phyloP scores from a whole-genome alignment of 148 eudicot species.

The Agrostemma githago region DNA sequence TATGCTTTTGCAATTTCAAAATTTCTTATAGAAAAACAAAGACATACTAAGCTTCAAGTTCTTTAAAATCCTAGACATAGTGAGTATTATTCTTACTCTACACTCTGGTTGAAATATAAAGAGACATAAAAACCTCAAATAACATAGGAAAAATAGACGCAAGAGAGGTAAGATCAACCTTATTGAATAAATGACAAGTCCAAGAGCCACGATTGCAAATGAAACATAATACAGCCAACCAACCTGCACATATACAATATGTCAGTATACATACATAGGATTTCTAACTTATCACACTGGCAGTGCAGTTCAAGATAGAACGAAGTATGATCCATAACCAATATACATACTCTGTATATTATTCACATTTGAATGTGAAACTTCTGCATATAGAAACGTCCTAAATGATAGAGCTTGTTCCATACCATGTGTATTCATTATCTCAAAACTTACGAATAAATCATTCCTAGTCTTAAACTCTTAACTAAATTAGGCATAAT shows the following conservation, averaged over 20 bases:
- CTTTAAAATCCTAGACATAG: too few relatives aligned
- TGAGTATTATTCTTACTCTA: too few relatives aligned
- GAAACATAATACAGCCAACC: slow-evolving; percentile 77
- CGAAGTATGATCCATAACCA: neutral
- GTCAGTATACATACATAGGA: neutral
- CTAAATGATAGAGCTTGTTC: neutral
- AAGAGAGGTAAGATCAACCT: slow-evolving; percentile 33
- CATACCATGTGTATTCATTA: too few relatives aligned
- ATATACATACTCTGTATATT: too few relatives aligned
- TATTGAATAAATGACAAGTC: slow-evolving; percentile 66
- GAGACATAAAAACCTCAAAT: neutral
- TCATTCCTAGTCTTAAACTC: too few relatives aligned
- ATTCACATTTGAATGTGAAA: neutral
- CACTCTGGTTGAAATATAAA: neutral
- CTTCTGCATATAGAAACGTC: neutral
- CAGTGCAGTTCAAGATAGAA: neutral
- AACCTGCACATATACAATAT: slow-evolving; percentile 48
- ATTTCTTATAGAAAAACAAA: too few relatives aligned
- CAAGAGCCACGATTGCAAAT: slow-evolving; percentile 54
- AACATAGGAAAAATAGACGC: neutral
- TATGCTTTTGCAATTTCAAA: too few relatives aligned
- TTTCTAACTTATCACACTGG: neutral
- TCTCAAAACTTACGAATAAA: too few relatives aligned
- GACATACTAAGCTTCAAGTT: too few relatives aligned
- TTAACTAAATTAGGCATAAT: too few relatives aligned